phyloP scores from a whole-genome alignment of 2,329 filamentous ascomycete species.

The Daldinia sp. region DNA sequence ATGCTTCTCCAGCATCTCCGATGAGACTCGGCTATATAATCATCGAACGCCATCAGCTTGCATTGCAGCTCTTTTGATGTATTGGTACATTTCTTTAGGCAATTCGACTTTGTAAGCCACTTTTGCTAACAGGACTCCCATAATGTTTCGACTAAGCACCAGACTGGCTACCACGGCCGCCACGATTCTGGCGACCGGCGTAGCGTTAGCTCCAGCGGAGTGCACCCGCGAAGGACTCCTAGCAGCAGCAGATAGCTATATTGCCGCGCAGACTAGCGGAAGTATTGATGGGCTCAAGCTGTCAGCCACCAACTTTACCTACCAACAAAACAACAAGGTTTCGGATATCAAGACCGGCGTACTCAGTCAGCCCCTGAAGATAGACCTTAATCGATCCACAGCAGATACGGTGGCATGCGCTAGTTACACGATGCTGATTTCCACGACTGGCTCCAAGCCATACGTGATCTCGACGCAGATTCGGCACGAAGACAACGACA shows the following conservation, averaged over 20 bases:
- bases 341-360: constrained; percentile 39
- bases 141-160: constrained; percentile 5
- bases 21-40: not conserved
- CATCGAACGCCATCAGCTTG: not conserved
- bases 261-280: constrained; percentile 41
- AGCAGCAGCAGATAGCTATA: constrained; percentile 42
- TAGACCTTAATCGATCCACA: constrained; percentile 43
- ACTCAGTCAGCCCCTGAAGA: constrained; percentile 39
- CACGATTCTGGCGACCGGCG: constrained; percentile 6
- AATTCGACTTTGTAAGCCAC: not conserved
- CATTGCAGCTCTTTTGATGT: not conserved
- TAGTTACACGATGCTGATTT: constrained; percentile 50
- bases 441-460: constrained; percentile 43
- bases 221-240: constrained; percentile 44
- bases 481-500: constrained; percentile 42
- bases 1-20: not conserved
- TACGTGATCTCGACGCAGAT: constrained; percentile 50
- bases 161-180: constrained; percentile 7
- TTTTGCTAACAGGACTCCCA: not conserved
- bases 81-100: not conserved
- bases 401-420: constrained; percentile 43
- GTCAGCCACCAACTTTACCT: constrained; percentile 42
- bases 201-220: constrained; percentile 29
- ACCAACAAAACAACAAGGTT: constrained; percentile 43
- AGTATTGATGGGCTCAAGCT: constrained; percentile 36